These are phyloP conservation scores for Trichoderma cornu-damae DNA, from an alignment of 2,329 filamentous ascomycete genomes.

Conservation along the genomic window DNA sequence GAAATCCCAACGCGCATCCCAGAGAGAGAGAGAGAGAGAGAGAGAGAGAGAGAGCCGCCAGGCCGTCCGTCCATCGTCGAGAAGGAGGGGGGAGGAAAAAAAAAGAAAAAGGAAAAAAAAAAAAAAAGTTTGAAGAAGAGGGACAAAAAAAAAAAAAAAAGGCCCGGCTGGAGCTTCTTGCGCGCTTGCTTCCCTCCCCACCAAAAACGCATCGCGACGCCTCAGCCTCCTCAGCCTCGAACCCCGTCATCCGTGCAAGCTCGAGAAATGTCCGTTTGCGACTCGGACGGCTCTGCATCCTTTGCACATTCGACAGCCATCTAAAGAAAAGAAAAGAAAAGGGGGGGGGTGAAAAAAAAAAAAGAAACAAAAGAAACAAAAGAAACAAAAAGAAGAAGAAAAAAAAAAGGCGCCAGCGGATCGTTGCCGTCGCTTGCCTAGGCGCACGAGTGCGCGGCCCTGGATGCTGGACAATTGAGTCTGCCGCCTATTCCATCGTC, in stretches of 20 bases:
- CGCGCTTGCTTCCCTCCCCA: slow-evolving; percentile 13
- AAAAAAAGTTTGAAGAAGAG: too few relatives aligned
- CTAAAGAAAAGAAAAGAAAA: too few relatives aligned
- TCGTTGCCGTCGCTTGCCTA: slow-evolving; percentile 9
- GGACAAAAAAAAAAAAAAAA: background rate
- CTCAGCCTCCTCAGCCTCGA: slow-evolving; percentile 16
- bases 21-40: too few relatives aligned
- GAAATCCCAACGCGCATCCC: slow-evolving; percentile 17
- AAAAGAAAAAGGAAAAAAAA: background rate
- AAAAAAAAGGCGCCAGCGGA: background rate
- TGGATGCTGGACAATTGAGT: slow-evolving; percentile 15
- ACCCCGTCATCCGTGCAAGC: slow-evolving; percentile 16
- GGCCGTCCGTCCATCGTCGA: background rate
- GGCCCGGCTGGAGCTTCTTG: slow-evolving; percentile 11
- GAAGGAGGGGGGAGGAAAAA: background rate
- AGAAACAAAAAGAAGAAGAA: too few relatives aligned
- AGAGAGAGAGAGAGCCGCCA: too few relatives aligned
- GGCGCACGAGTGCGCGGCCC: slow-evolving; percentile 14
- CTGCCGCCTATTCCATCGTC: slow-evolving; percentile 11
- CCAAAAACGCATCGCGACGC: slow-evolving; percentile 18
- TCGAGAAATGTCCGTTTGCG: slow-evolving; percentile 27
- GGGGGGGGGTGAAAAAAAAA: too few relatives aligned
- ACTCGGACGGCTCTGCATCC: slow-evolving; percentile 21
- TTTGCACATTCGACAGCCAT: slow-evolving; percentile 18
- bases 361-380: too few relatives aligned